Base-by-base conservation (phyloP, 106 monocot genomes). In the Alisma plantagoaquatica region DNA sequence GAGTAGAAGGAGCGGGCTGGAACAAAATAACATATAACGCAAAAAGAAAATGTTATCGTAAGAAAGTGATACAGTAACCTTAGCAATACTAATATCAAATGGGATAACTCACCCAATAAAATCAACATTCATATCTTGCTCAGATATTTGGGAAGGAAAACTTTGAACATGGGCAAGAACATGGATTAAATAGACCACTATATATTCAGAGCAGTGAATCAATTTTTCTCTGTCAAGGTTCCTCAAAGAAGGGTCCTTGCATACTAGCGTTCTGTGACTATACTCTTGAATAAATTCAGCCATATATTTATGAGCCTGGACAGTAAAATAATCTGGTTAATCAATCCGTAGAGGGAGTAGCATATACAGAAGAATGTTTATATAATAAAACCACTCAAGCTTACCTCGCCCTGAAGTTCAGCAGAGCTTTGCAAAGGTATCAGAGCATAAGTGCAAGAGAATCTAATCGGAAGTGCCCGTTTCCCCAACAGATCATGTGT, bases 361-460 rank as follows among this genome's bases (percentile, higher is more conserved):
- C n/a, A n/a, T n/a, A n/a, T n/a, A n/a, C n/a, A n/a, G n/a, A n/a
- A n/a, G n/a, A n/a, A n/a, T n/a, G n/a, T n/a, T n/a, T n/a, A n/a
- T n/a, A n/a, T n/a, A n/a, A n/a, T n/a, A n/a, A n/a, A n/a, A n/a
- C n/a, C n/a, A n/a, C n/a, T n/a, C n/a, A n/a, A n/a, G n/a, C n/a
- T n/a, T n/a, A n/a, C n/a, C n/a, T n/a, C n/a, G n/a, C n/a, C n/a
- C n/a, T n/a, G n/a, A n/a, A n/a, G n/a, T n/a, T n/a, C n/a, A n/a
- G n/a, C n/a, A n/a, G n/a, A n/a, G n/a, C n/a, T n/a, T n/a, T n/a
- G n/a, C 25, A 66, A 55, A 22, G 73, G 57, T 41, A 77, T 69
- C 33, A 94, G 49, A 30, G 80, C 76, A 70, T 87, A 83, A 33
- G 75, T 74, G 75, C 87, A 87, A 25, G 77, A 73, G 73, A 87